Evolutionary conservation across 345 rosid genomes (phyloP).

Genomic region (Eucalyptus polyanthemos): DNA sequence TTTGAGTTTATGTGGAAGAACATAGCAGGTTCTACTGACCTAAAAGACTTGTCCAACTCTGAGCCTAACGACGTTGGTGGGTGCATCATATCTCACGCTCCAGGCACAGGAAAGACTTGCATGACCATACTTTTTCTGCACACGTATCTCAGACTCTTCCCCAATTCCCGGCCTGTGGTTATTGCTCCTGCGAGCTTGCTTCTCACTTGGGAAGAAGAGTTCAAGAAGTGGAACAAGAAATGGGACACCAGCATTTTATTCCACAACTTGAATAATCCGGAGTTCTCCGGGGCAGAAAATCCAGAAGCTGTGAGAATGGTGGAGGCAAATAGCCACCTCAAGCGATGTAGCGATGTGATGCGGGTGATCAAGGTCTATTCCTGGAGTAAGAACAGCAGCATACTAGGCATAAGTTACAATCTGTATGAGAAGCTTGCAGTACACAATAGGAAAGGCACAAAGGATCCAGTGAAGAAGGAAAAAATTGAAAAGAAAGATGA

Average conservation of each 20-base stretch:
- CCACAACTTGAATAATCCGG: constrained; percentile 42
- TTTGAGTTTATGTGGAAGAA: constrained; percentile 79
- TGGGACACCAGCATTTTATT: constrained; percentile 49
- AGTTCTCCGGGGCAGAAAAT: constrained; percentile 35
- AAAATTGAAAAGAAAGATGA: background rate
- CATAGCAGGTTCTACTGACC: constrained; percentile 40
- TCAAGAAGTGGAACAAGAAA: constrained; percentile 51
- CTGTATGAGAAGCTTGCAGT: constrained; percentile 49
- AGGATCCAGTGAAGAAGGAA: background rate
- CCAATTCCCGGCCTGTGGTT: constrained; percentile 49
- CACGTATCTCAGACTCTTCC: constrained; percentile 26
- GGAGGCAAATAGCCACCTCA: background rate
- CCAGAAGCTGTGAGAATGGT: background rate
- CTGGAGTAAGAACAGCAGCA: constrained; percentile 42
- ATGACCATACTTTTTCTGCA: constrained; percentile 56
- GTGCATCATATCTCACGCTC: constrained; percentile 78
- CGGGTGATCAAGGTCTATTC: constrained; percentile 50
- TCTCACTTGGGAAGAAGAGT: constrained; percentile 79
- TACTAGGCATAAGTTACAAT: constrained; percentile 25
- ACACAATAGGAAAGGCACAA: background rate
- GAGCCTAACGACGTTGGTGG: constrained; percentile 22
- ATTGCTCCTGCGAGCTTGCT: constrained; percentile 69
- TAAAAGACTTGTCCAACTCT: constrained; percentile 21
- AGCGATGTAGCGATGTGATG: background rate
- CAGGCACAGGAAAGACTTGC: constrained; percentile 85